These are phyloP conservation scores for Plasmodium billcollinsi DNA, from an alignment of 169 alveolate species.

Conservation along the genomic window DNA sequence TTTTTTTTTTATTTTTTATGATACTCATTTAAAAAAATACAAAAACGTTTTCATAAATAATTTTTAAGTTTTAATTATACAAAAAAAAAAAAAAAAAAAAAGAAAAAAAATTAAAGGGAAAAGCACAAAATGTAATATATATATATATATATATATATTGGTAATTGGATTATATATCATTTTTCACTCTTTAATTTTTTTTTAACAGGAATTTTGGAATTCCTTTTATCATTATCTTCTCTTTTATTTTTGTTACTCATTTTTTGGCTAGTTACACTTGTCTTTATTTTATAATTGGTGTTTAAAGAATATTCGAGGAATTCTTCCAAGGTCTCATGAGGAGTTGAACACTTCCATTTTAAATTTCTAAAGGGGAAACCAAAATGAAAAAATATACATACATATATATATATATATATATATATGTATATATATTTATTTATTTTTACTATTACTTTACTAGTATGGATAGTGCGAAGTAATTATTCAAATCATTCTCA, in stretches of 20 bases:
- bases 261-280: not conserved
- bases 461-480: slow-evolving; percentile 21
- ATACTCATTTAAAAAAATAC: too few relatives aligned
- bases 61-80: too few relatives aligned
- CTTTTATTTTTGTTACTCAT: slow-evolving; percentile 15
- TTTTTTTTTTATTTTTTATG: too few relatives aligned
- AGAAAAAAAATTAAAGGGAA: not conserved
- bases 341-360: slow-evolving; percentile 57
- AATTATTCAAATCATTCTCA: slow-evolving; percentile 42
- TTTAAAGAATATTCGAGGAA: slow-evolving; percentile 32
- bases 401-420: not conserved
- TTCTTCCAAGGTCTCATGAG: slow-evolving; percentile 52
- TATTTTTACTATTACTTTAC: slow-evolving; percentile 22
- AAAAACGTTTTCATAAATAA: too few relatives aligned
- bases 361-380: slow-evolving; percentile 18
- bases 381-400: not conserved
- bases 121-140: too few relatives aligned
- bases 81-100: too few relatives aligned
- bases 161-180: not conserved
- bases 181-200: slow-evolving; percentile 23
- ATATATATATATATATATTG: not conserved
- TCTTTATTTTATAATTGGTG: slow-evolving; percentile 5
- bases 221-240: slow-evolving; percentile 4
- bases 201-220: not conserved
- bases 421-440: not conserved